Base-by-base conservation (phyloP, 2,329 filamentous ascomycete genomes). In the Epichloe coenophiala region DNA sequence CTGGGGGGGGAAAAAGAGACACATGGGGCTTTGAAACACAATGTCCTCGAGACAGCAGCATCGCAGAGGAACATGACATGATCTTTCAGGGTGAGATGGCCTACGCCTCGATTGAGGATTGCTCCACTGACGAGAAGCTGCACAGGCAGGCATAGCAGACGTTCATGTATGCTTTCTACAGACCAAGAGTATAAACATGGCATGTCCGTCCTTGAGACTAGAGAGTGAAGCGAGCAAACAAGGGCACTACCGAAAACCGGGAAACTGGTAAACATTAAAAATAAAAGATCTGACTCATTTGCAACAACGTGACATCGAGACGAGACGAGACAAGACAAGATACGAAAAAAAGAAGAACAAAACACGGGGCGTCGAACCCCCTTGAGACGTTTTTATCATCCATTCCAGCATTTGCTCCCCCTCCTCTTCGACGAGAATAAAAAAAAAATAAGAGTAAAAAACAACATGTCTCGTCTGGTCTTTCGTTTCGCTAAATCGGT, bases 391-490 rank as follows among this genome's bases (percentile, higher is more conserved):
- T 23, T 23, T 23, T 21, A 43, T 44, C 40, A 49, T 37, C 40
- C 40, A 44, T 49, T 49, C 17, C 33, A 37, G 9, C 17, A 43
- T 31, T 37, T 44, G 19, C 40, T 23, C 4, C 40, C 35, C 19
- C 31, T 31, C 47, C 12, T n/a, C 40, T 42, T 27, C 17, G 47
- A 43, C 38, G n/a, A 36, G 27, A 48, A 42, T 23, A 43, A n/a
- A 21, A 43, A n/a, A 21, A 36, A 19, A 8, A 48, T 15, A 36
- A 1, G n/a, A 41, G 27, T 21, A 23, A 17, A 17, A 21, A 40
- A 40, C 23, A 23, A 48, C 54, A 55, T 45, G 23, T 41, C 48
- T 45, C 37, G 38, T 17, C 35, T 48, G 15, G 9, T 44, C 23
- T 13, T 17, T 35, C 35, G 40, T 33, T 45, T 45, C 40, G 35